Conservation (phyloP, 2,329 filamentous ascomycete genomes). For the Diaporthe sp. region DNA sequence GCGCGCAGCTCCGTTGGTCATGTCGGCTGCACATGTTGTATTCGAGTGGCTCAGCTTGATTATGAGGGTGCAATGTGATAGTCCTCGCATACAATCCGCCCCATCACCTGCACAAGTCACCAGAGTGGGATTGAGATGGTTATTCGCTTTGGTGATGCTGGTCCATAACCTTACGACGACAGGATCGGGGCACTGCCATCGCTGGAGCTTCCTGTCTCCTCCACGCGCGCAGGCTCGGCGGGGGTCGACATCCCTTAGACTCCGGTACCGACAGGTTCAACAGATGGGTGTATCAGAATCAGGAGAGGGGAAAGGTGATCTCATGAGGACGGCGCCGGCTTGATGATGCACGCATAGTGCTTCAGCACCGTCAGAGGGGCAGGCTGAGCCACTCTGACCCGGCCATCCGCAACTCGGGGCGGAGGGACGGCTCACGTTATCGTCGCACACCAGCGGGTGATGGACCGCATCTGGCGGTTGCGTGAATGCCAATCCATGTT, state of each 20-base stretch:
- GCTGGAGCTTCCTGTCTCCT: background rate
- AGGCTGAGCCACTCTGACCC: constrained; percentile 26
- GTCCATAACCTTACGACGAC: background rate
- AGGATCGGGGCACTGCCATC: constrained; percentile 10
- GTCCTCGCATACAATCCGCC: background rate
- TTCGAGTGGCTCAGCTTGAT: background rate
- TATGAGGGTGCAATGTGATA: background rate
- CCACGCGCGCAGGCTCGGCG: background rate
- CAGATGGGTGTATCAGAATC: background rate
- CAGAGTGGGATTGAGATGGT: background rate
- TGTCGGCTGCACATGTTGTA: too few relatives aligned
- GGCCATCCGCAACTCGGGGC: constrained; percentile 19
- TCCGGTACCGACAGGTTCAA: background rate
- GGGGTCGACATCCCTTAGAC: background rate
- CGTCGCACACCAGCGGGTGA: background rate
- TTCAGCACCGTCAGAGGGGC: constrained; percentile 30
- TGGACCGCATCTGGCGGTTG: background rate
- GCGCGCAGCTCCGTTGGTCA: background rate
- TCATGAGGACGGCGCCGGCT: constrained; percentile 1
- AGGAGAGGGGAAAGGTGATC: constrained; percentile 6
- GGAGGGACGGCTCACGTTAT: constrained; percentile 29
- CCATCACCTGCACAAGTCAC: background rate
- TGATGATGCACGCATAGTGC: constrained; percentile 17
- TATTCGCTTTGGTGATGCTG: background rate
- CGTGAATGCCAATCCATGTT: background rate